Conservation (phyloP, 306 rosid genomes). For the Inga oerstediana region DNA sequence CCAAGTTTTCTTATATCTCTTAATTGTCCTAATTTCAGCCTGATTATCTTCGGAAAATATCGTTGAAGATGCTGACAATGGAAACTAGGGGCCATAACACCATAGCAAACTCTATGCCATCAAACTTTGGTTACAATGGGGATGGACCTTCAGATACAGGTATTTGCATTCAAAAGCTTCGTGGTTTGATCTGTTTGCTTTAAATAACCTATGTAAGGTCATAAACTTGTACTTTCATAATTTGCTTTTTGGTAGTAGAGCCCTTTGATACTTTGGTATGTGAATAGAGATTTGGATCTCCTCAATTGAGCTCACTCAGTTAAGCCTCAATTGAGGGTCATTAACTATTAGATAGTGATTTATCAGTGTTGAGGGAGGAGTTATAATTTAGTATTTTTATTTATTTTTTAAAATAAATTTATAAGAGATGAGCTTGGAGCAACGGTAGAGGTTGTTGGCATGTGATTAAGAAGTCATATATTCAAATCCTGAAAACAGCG, state of each 20-base stretch:
- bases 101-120: neutral
- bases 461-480: too few relatives aligned
- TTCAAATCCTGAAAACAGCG: too few relatives aligned
- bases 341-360: neutral
- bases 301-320: neutral
- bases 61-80: conserved; percentile 27
- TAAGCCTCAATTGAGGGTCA: neutral
- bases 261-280: neutral
- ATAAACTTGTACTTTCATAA: neutral
- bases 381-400: too few relatives aligned
- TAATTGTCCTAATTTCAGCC: conserved; percentile 6
- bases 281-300: neutral
- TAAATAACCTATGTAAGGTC: neutral
- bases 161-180: neutral
- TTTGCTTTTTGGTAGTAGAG: too few relatives aligned
- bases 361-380: neutral
- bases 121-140: neutral
- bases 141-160: neutral
- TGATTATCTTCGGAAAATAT: conserved; percentile 30
- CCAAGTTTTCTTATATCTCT: neutral
- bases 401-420: too few relatives aligned
- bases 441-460: too few relatives aligned
- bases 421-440: too few relatives aligned
- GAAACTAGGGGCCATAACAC: conserved; percentile 28
- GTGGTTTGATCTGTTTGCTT: neutral